Evolutionary conservation across 1,284 basidiomycete genomes (phyloP).

Genomic region (Austropuccinia psidii): DNA sequence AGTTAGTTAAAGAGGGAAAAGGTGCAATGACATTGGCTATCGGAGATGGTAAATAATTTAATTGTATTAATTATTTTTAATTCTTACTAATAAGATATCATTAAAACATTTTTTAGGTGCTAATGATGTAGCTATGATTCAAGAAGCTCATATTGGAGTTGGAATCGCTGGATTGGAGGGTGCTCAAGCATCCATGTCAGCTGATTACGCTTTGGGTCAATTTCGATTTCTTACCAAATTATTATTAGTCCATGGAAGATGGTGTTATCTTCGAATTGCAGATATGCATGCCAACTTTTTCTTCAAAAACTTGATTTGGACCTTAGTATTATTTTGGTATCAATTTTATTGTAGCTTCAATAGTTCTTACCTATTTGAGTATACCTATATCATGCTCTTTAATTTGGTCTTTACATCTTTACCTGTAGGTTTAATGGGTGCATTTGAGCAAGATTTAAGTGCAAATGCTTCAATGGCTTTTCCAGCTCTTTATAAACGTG

Average conservation of each 20-base stretch:
- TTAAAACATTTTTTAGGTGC: slow-evolving; percentile 50
- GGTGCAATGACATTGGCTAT: slow-evolving; percentile 95
- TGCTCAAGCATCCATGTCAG: slow-evolving; percentile 96
- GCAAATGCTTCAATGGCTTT: slow-evolving; percentile 80
- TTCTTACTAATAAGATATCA: no score
- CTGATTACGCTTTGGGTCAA: slow-evolving; percentile 95
- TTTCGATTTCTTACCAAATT: slow-evolving; percentile 87
- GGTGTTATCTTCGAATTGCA: slow-evolving; percentile 94
- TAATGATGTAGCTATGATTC: slow-evolving; percentile 95
- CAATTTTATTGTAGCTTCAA: slow-evolving; percentile 79
- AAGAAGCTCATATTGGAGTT: slow-evolving; percentile 94
- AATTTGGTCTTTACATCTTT: slow-evolving; percentile 90
- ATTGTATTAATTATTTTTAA: not conserved
- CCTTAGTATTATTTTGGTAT: slow-evolving; percentile 88
- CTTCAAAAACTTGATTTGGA: slow-evolving; percentile 94
- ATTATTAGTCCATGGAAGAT: slow-evolving; percentile 86
- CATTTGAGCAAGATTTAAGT: slow-evolving; percentile 93
- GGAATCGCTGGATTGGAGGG: slow-evolving; percentile 91
- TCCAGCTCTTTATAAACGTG: slow-evolving; percentile 86
- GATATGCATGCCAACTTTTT: slow-evolving; percentile 81
- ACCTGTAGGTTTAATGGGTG: slow-evolving; percentile 82
- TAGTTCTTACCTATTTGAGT: slow-evolving; percentile 90
- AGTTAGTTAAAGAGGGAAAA: slow-evolving; percentile 84
- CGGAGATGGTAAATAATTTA: slow-evolving; percentile 62
- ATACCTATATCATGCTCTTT: slow-evolving; percentile 65